Evolutionary conservation across 345 rosid species (phyloP).

Genomic region (Heritiera fomes): DNA sequence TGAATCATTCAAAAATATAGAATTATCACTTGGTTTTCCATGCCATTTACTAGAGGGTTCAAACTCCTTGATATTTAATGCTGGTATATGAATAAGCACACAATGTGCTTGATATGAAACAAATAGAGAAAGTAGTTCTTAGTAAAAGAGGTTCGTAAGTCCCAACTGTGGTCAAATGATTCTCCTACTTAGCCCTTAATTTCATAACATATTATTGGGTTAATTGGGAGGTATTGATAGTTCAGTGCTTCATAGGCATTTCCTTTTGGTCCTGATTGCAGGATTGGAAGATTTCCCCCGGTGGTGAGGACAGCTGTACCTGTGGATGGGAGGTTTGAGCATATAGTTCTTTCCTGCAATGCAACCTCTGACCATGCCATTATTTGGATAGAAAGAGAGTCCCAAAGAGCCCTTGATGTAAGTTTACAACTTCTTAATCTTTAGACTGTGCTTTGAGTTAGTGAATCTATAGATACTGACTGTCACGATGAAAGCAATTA

Average conservation of each 20-base stretch:
- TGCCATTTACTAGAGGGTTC: background rate
- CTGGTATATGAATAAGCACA: background rate
- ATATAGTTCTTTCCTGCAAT: slow-evolving; percentile 82
- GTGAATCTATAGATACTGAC: no score
- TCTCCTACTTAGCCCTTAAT: background rate
- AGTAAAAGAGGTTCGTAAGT: background rate
- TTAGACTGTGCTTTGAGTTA: background rate
- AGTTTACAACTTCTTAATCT: slow-evolving; percentile 28
- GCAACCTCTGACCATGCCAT: slow-evolving; percentile 85
- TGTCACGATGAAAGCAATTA: background rate
- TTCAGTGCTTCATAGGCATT: background rate
- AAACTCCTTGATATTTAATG: slow-evolving; percentile 1
- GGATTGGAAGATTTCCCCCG: slow-evolving; percentile 87
- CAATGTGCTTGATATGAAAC: background rate
- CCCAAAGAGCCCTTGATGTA: slow-evolving; percentile 79
- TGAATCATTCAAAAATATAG: background rate
- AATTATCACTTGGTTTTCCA: background rate
- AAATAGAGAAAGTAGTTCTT: background rate
- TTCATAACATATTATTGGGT: background rate
- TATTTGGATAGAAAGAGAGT: slow-evolving; percentile 89
- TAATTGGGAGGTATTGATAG: background rate
- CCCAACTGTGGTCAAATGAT: background rate
- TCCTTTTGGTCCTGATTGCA: slow-evolving; percentile 33
- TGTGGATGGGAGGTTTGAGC: slow-evolving; percentile 96
- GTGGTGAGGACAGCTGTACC: slow-evolving; percentile 98